These are phyloP conservation scores for Kodamaea neixiangensis DNA, from an alignment of 805 yeast genomes.

Conservation along the genomic window DNA sequence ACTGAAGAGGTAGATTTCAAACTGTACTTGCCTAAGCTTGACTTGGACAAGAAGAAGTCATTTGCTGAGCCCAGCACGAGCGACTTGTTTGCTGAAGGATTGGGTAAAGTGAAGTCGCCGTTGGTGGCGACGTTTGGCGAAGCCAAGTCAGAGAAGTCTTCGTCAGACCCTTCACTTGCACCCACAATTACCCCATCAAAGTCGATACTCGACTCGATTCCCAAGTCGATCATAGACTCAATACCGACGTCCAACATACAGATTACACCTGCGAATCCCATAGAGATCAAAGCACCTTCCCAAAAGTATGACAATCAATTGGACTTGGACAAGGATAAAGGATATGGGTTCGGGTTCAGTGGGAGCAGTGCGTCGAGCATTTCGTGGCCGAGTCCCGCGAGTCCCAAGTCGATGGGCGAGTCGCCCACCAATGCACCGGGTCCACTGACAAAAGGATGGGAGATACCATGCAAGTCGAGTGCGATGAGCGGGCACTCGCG, in stretches of 20 bases:
- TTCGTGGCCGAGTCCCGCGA: constrained; percentile 4
- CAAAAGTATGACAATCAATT: no score
- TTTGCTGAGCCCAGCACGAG: background rate
- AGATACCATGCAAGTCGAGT: constrained; percentile 41
- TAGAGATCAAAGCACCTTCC: background rate
- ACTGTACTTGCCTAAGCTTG: no score
- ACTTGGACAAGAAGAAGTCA: no score
- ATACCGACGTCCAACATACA: background rate
- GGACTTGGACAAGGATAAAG: constrained; percentile 1
- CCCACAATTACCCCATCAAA: no score
- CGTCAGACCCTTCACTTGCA: background rate
- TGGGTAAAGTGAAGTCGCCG: background rate
- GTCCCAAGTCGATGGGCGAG: constrained; percentile 1
- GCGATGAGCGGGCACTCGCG: constrained; percentile 19
- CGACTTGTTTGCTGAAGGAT: background rate
- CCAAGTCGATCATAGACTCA: background rate
- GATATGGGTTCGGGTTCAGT: background rate
- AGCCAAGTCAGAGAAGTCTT: background rate
- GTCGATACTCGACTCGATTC: background rate
- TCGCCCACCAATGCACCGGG: constrained; percentile 17
- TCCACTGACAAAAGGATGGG: constrained; percentile 48
- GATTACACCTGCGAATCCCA: background rate
- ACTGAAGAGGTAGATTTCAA: background rate
- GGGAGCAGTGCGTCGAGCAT: constrained; percentile 1
- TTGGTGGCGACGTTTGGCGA: background rate